Evolutionary conservation across 83 land plant genomes (phyloP).

Genomic region (Diphasiastrum complanatum): DNA sequence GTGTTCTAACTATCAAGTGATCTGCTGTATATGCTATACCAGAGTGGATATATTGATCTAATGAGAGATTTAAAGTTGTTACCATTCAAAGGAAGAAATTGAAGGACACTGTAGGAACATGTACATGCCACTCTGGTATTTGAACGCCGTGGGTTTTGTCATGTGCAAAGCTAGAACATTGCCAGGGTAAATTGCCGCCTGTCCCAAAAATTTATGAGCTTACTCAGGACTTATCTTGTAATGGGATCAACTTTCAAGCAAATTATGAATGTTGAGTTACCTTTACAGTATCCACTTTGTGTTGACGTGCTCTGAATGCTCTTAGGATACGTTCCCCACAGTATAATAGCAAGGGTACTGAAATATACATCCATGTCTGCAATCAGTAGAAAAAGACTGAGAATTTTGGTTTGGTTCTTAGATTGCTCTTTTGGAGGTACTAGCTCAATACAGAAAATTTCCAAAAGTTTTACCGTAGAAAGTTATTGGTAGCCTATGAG

Average conservation of each 20-base stretch:
- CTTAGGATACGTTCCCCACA: slow-evolving; percentile 59
- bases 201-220: slow-evolving; percentile 10
- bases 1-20: no score
- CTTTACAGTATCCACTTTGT: slow-evolving; percentile 64
- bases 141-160: slow-evolving; percentile 76
- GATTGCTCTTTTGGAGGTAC: background rate
- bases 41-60: background rate
- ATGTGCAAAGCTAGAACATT: slow-evolving; percentile 65
- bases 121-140: slow-evolving; percentile 91
- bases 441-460: background rate
- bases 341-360: slow-evolving; percentile 67
- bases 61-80: background rate
- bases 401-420: background rate
- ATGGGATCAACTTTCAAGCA: background rate
- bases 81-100: slow-evolving; percentile 94
- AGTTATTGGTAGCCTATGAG: no score
- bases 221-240: no score
- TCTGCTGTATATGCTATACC: background rate
- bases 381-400: background rate
- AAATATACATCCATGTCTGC: slow-evolving; percentile 96
- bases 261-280: no score
- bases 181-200: slow-evolving; percentile 86
- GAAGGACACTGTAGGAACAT: slow-evolving; percentile 78
- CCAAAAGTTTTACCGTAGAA: slow-evolving; percentile 8
- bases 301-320: slow-evolving; percentile 50